Conservation (phyloP, 495 filamentous ascomycete species). For the Podospora conica region DNA sequence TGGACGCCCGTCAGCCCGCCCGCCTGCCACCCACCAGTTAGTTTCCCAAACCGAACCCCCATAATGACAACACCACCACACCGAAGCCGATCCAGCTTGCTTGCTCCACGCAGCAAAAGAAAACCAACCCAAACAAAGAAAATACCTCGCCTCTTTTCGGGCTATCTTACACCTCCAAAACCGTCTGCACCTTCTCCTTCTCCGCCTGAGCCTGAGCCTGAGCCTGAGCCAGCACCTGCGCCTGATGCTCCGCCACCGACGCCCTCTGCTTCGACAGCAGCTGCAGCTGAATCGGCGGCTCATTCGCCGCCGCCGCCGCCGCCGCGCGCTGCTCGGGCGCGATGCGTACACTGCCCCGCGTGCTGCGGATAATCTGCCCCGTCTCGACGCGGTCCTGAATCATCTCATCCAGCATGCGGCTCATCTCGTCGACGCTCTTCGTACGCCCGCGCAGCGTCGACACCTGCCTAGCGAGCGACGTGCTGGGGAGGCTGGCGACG, state of each 20-base stretch:
- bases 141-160: background rate
- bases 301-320: constrained; percentile 12
- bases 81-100: background rate
- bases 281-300: constrained; percentile 33
- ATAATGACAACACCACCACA: no score
- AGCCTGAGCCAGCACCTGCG: constrained; percentile 9
- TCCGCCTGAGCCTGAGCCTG: background rate
- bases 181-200: background rate
- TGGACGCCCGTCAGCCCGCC: background rate
- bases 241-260: constrained; percentile 20
- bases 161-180: background rate
- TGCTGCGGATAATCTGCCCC: constrained; percentile 55
- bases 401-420: constrained; percentile 87
- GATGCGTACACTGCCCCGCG: constrained; percentile 50
- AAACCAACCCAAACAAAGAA: constrained; percentile 1
- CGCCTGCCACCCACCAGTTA: background rate
- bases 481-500: constrained; percentile 31
- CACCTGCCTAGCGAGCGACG: constrained; percentile 29
- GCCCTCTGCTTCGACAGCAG: constrained; percentile 30
- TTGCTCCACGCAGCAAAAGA: background rate
- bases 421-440: constrained; percentile 81
- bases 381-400: constrained; percentile 77
- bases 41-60: background rate
- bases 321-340: constrained; percentile 27
- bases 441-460: constrained; percentile 47